A percentile compares a stretch with the other conserved stretches of the same genome.
phyloP scores from a whole-genome alignment of 176 grass and related monocot genomes.

The Oropetium thomaeum region DNA sequence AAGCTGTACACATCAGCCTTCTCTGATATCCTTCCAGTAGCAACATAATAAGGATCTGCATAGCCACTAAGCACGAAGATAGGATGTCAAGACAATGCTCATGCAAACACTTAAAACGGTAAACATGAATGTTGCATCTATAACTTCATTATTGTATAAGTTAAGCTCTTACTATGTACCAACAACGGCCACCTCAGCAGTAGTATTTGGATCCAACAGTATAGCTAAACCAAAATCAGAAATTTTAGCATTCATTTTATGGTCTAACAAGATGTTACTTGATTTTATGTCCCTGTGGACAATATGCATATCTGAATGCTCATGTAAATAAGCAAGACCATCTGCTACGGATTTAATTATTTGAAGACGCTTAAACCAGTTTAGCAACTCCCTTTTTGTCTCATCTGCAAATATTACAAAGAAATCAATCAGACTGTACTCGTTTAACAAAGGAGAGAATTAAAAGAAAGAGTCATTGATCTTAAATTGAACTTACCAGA shows the following conservation, averaged over 20 bases:
- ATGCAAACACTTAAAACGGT: neutral
- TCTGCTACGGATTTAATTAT: slow-evolving; percentile 41
- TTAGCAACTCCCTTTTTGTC: slow-evolving; percentile 4
- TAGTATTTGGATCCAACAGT: slow-evolving; percentile 20
- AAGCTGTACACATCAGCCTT: slow-evolving; percentile 53
- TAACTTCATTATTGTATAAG: neutral
- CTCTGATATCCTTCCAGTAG: slow-evolving; percentile 28
- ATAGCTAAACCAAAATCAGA: slow-evolving; percentile 43
- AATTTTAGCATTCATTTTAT: slow-evolving; percentile 49
- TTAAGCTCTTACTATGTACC: slow-evolving; percentile 36
- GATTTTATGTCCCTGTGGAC: slow-evolving; percentile 46
- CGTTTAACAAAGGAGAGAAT: neutral
- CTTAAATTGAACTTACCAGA: neutral
- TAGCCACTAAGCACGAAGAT: slow-evolving; percentile 32
- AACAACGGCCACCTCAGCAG: neutral
- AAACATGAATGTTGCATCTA: neutral
- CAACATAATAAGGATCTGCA: slow-evolving; percentile 41
- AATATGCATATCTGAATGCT: slow-evolving; percentile 25
- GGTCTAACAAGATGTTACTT: slow-evolving; percentile 41
- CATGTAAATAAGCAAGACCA: slow-evolving; percentile 42
- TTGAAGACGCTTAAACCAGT: slow-evolving; percentile 33
- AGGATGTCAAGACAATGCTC: neutral
- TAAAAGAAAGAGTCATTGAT: neutral
- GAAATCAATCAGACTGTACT: neutral
- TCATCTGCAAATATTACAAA: slow-evolving; percentile 5